Evolutionary conservation across 73 alveolate species (phyloP).

Genomic region (Vitrella brassicaformis): DNA sequence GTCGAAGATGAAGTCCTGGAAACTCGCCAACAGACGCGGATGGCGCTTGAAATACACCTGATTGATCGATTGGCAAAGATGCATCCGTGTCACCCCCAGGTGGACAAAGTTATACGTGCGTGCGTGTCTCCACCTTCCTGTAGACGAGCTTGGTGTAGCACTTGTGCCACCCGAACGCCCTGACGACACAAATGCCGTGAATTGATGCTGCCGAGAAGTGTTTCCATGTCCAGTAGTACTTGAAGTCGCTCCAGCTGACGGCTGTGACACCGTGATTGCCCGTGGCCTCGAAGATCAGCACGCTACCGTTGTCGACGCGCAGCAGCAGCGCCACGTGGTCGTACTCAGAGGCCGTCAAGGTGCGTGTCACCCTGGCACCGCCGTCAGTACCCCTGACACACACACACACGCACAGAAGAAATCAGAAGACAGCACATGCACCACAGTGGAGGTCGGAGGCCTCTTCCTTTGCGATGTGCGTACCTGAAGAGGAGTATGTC

Average conservation of each 20-base stretch:
- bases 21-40: not conserved
- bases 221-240: too few relatives aligned
- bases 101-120: not conserved
- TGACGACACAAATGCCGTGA: too few relatives aligned
- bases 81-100: not conserved
- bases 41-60: not conserved
- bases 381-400: slow-evolving; percentile 11
- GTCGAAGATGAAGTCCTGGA: not conserved
- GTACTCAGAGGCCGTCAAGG: slow-evolving; percentile 8
- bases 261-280: slow-evolving; percentile 24
- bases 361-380: slow-evolving; percentile 8
- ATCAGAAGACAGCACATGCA: too few relatives aligned
- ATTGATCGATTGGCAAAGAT: not conserved
- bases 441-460: too few relatives aligned
- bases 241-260: slow-evolving; percentile 27
- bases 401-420: too few relatives aligned
- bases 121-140: slow-evolving; percentile 9
- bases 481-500: slow-evolving; percentile 3
- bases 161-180: slow-evolving; percentile 6
- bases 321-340: slow-evolving; percentile 31
- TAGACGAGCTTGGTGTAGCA: slow-evolving; percentile 13
- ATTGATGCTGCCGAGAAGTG: too few relatives aligned
- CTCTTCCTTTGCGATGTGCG: too few relatives aligned
- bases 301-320: slow-evolving; percentile 9
- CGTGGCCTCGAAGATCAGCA: slow-evolving; percentile 26